Conservation (phyloP, 345 rosid genomes). For the Eucalyptus leucophloia region DNA sequence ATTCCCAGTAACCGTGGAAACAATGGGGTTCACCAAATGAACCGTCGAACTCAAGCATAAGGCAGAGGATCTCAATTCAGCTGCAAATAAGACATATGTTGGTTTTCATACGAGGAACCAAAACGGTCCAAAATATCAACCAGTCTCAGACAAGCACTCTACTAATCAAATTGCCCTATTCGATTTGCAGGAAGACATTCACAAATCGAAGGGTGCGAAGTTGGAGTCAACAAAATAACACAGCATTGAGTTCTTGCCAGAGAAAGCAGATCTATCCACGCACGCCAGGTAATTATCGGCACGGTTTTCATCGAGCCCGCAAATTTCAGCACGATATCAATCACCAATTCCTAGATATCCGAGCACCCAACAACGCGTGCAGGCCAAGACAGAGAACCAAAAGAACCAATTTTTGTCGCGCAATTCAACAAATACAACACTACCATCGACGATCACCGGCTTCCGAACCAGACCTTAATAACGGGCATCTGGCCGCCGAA, state of each 20-base stretch:
- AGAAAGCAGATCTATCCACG: not conserved
- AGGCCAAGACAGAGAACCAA: no score
- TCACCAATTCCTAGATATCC: no score
- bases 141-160: not conserved
- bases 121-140: not conserved
- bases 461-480: slow-evolving; percentile 4
- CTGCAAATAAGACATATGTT: not conserved
- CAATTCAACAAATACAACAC: not conserved
- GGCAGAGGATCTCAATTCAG: not conserved
- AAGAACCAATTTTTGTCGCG: not conserved
- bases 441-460: not conserved
- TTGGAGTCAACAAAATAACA: not conserved
- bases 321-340: no score
- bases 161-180: not conserved
- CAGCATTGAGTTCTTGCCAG: not conserved
- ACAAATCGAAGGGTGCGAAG: not conserved
- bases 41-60: not conserved
- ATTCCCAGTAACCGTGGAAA: not conserved
- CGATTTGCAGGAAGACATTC: not conserved
- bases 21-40: not conserved
- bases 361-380: no score
- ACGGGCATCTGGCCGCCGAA: not conserved
- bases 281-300: not conserved
- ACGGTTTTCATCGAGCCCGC: not conserved
- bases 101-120: not conserved